Evolutionary conservation across 768 basidiomycete species (phyloP).

Genomic region (Lactifluus hygrophoroides): DNA sequence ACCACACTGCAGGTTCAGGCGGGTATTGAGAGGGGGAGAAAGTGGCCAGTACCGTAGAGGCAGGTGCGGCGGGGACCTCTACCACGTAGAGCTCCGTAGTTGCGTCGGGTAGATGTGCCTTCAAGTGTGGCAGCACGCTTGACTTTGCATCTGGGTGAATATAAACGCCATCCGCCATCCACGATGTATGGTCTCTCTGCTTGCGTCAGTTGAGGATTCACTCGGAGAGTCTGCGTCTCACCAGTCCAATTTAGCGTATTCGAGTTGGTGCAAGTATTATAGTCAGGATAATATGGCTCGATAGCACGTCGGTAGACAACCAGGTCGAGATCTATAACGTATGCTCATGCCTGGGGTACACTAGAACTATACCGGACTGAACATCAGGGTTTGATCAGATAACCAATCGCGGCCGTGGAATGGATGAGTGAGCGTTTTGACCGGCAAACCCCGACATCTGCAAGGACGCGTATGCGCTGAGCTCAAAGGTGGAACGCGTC

Average conservation of each 20-base stretch:
- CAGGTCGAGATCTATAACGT: not conserved
- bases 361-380: too few species aligned
- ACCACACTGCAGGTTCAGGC: not conserved
- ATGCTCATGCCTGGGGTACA: too few species aligned
- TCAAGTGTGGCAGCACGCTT: not conserved
- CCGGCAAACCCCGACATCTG: not conserved
- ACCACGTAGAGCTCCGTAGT: not conserved
- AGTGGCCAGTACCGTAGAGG: not conserved
- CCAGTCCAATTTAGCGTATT: not conserved
- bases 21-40: not conserved
- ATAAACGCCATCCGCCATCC: not conserved
- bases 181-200: not conserved
- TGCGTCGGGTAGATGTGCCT: not conserved
- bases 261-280: not conserved
- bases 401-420: too few species aligned
- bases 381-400: too few species aligned
- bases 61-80: not conserved
- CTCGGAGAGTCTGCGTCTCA: not conserved
- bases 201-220: not conserved
- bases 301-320: too few species aligned
- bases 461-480: not conserved
- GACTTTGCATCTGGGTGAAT: not conserved
- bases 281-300: not conserved
- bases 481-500: constrained; percentile 1
- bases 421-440: not conserved